Percentiles rank a stretch among this genome's conserved stretches.
Conservation (phyloP, 2,329 filamentous ascomycete genomes). For the Canariomyces notabilis region DNA sequence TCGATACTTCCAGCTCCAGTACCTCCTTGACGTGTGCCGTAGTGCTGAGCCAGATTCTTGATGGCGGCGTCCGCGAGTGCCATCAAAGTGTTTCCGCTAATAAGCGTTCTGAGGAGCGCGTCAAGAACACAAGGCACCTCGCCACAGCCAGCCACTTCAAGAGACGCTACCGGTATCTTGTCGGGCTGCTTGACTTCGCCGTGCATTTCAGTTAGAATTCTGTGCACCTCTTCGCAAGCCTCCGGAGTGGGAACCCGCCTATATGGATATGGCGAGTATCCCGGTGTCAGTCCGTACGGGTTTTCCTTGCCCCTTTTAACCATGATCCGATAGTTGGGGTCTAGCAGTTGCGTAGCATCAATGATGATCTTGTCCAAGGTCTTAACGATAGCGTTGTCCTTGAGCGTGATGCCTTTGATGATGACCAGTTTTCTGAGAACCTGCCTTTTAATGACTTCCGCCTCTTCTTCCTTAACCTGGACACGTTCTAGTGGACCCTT, state of each 20-base stretch:
- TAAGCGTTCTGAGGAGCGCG: constrained; percentile 47
- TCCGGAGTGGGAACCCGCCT: constrained; percentile 59
- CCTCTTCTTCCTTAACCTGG: constrained; percentile 2
- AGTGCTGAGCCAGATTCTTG: constrained; percentile 56
- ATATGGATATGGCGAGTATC: constrained; percentile 62
- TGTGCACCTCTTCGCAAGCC: constrained; percentile 65
- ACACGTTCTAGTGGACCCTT: background rate
- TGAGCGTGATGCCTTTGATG: constrained; percentile 11
- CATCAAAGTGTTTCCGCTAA: constrained; percentile 48
- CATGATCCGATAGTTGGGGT: constrained; percentile 18
- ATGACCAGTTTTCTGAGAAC: constrained; percentile 10
- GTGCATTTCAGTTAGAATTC: constrained; percentile 60
- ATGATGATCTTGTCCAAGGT: constrained; percentile 9
- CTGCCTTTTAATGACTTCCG: background rate
- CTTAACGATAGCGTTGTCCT: constrained; percentile 4
- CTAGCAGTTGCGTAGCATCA: constrained; percentile 15
- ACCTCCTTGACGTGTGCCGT: constrained; percentile 57
- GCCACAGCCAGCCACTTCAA: constrained; percentile 63
- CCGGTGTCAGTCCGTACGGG: constrained; percentile 50
- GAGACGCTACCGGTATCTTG: constrained; percentile 64
- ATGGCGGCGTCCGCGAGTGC: constrained; percentile 59
- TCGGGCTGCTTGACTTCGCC: constrained; percentile 60
- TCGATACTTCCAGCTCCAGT: constrained; percentile 67
- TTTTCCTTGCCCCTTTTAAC: constrained; percentile 31
- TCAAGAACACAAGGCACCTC: constrained; percentile 53